phyloP scores from a whole-genome alignment of 2,329 filamentous ascomycete species.

The Diaporthe velutina region DNA sequence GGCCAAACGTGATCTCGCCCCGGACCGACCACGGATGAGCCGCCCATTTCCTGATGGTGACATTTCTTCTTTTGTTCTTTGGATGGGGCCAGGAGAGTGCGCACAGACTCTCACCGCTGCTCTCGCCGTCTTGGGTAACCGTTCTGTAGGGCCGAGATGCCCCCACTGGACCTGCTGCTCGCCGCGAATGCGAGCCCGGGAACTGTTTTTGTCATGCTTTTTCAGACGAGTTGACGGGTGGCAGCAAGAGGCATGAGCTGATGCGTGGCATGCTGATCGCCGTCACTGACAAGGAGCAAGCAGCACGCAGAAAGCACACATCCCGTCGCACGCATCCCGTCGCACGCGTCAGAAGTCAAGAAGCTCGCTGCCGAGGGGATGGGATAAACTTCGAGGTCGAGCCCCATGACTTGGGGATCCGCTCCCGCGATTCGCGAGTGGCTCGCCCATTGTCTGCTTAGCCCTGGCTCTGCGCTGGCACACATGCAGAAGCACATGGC shows the following conservation, averaged over 20 bases:
- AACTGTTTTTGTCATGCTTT: neutral
- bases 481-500: constrained; percentile 21
- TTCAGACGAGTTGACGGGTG: neutral
- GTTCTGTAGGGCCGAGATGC: constrained; percentile 21
- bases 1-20: constrained; percentile 10
- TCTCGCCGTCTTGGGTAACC: constrained; percentile 4
- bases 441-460: constrained; percentile 6
- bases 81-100: neutral
- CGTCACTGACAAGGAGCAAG: neutral
- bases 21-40: constrained; percentile 24
- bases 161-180: neutral
- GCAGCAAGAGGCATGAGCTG: constrained; percentile 9
- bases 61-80: neutral
- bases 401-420: constrained; percentile 26
- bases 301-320: neutral
- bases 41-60: constrained; percentile 11
- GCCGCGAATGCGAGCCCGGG: neutral
- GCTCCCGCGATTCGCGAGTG: constrained; percentile 19
- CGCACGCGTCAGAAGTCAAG: constrained; percentile 11
- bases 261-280: constrained; percentile 6
- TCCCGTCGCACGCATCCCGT: constrained; percentile 7
- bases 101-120: constrained; percentile 31
- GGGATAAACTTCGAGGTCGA: constrained; percentile 21
- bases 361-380: constrained; percentile 1
- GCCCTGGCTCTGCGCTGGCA: constrained; percentile 27